Conservation (phyloP, 208 protist species). For the Leishmania mexicana region DNA sequence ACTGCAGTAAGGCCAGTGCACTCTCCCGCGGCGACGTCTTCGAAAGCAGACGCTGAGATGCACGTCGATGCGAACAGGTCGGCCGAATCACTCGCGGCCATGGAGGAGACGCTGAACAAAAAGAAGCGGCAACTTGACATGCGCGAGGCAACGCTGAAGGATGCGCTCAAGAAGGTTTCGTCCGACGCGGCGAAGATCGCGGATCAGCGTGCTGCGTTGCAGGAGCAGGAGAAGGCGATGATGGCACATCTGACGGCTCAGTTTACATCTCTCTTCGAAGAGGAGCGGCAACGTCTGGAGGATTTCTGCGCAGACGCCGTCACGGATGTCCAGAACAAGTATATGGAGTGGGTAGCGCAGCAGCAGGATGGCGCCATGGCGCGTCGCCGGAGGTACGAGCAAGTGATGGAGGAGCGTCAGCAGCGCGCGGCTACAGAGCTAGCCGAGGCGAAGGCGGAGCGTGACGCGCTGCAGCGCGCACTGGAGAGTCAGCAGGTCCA, state of each 20-base stretch:
- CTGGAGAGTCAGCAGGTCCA: constrained; percentile 4
- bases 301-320: constrained; percentile 30
- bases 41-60: constrained; percentile 1
- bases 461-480: constrained; percentile 15
- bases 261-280: constrained; percentile 42
- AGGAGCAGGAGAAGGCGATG: constrained; percentile 43
- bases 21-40: constrained; percentile 3
- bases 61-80: neutral
- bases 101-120: constrained; percentile 33
- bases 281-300: constrained; percentile 40
- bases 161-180: constrained; percentile 64
- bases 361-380: constrained; percentile 18
- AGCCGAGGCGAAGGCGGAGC: constrained; percentile 17
- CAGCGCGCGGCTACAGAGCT: constrained; percentile 17
- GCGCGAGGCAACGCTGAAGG: constrained; percentile 67
- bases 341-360: constrained; percentile 19
- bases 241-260: constrained; percentile 30
- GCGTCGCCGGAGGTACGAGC: constrained; percentile 22
- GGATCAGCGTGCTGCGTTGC: constrained; percentile 44
- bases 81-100: neutral
- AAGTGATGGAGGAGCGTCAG: constrained; percentile 28
- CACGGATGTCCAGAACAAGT: constrained; percentile 26
- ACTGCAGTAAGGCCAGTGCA: neutral
- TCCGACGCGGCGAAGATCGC: constrained; percentile 49
- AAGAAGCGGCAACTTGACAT: constrained; percentile 52